A percentile compares a stretch with the other conserved stretches of the same genome.
These are phyloP conservation scores for Pisolithus orientalis DNA, from an alignment of 768 basidiomycete genomes.

Conservation along the genomic window DNA sequence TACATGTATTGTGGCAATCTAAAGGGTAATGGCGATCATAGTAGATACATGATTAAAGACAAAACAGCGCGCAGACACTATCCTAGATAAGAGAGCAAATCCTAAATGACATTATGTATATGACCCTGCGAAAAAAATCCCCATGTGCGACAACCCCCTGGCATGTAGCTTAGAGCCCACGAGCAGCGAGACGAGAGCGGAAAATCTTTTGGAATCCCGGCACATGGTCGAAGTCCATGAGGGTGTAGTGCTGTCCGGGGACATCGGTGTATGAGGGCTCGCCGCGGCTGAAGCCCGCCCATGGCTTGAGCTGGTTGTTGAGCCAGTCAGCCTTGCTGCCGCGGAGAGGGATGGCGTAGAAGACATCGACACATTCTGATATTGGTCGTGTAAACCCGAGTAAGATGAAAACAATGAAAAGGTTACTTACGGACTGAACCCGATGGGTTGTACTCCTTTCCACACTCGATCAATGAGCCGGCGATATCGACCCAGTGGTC, in stretches of 20 bases:
- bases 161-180: constrained; percentile 1
- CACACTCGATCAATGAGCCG: constrained; percentile 26
- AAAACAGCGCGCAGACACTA: no score
- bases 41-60: no score
- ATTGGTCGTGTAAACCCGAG: not conserved
- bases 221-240: constrained; percentile 12
- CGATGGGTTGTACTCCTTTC: constrained; percentile 20
- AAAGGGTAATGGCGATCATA: no score
- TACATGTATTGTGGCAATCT: no score
- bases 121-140: no score
- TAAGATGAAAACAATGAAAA: no score
- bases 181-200: constrained; percentile 8
- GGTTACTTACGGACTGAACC: constrained; percentile 21
- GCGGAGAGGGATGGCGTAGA: constrained; percentile 18
- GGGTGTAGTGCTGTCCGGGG: constrained; percentile 11
- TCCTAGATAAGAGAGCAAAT: no score
- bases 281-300: constrained; percentile 10
- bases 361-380: constrained; percentile 12
- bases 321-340: constrained; percentile 11
- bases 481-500: constrained; percentile 27
- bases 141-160: no score
- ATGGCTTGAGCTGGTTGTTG: constrained; percentile 13
- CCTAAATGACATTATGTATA: no score
- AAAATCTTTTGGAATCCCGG: constrained; percentile 11
- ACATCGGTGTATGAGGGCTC: constrained; percentile 8